phyloP scores from a whole-genome alignment of 1,139 yeast species.

The Debaryomyces fabryi region DNA sequence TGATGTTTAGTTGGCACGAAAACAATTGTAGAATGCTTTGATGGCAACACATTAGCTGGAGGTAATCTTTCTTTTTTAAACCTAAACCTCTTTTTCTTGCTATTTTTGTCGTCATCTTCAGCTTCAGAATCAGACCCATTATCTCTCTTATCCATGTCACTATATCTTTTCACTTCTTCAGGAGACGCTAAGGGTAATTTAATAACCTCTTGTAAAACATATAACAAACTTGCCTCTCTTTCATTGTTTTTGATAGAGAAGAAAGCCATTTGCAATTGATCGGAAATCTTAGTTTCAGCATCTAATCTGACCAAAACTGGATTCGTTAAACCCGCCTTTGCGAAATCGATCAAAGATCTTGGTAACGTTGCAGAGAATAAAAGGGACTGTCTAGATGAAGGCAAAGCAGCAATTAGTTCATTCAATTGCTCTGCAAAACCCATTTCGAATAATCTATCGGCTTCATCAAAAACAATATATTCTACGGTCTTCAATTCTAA shows the following conservation, averaged over 20 bases:
- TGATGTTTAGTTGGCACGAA: conserved; percentile 98
- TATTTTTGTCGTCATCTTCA: conserved; percentile 37
- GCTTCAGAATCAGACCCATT: conserved; percentile 53
- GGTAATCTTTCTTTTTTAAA: conserved; percentile 65
- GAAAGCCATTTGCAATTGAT: conserved; percentile 87
- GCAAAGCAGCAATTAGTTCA: conserved; percentile 82
- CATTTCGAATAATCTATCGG: conserved; percentile 95
- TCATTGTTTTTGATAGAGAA: conserved; percentile 80
- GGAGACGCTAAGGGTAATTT: conserved; percentile 79
- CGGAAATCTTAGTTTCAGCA: conserved; percentile 88
- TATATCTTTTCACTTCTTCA: conserved; percentile 59
- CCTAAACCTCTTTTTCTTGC: conserved; percentile 37
- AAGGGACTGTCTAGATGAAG: conserved; percentile 81
- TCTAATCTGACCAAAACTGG: conserved; percentile 92
- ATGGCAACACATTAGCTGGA: conserved; percentile 80
- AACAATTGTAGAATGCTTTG: conserved; percentile 82
- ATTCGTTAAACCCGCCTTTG: conserved; percentile 91
- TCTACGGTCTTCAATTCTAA: conserved; percentile 81
- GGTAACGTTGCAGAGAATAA: conserved; percentile 96
- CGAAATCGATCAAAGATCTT: conserved; percentile 88
- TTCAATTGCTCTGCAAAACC: conserved; percentile 95
- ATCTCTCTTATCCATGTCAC: conserved; percentile 46
- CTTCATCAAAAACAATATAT: conserved; percentile 95
- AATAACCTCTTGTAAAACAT: conserved; percentile 77
- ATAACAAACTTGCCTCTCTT: conserved; percentile 84